Percentiles rank a stretch among this genome's conserved stretches.
phyloP scores from a whole-genome alignment of 2,329 filamentous ascomycete species.

The Aotearoamyces nothofagi region DNA sequence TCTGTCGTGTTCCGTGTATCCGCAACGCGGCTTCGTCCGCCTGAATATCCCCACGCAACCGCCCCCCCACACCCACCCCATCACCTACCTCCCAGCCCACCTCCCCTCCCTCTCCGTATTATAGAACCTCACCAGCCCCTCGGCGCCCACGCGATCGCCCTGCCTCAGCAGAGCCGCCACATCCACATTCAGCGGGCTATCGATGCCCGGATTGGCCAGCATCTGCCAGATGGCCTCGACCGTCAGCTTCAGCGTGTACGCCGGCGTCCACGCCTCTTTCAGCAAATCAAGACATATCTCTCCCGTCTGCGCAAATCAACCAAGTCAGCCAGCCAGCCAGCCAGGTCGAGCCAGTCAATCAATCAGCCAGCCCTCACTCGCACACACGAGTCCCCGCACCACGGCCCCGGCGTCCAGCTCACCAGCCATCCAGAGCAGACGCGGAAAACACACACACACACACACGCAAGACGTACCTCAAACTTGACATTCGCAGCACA shows the following conservation, averaged over 20 bases:
- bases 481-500: conserved; percentile 71
- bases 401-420: no score
- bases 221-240: conserved; percentile 60
- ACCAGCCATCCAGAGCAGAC: no score
- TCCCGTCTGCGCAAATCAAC: conserved; percentile 50
- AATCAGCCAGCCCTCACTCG: background rate
- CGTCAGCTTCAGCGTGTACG: conserved; percentile 66
- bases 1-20: no score
- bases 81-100: conserved; percentile 17
- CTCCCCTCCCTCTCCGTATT: conserved; percentile 34
- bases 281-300: conserved; percentile 92
- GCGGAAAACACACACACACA: no score
- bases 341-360: no score
- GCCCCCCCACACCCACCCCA: no score
- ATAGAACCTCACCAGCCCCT: conserved; percentile 57
- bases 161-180: conserved; percentile 53
- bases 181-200: conserved; percentile 68
- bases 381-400: background rate
- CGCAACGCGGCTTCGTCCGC: no score
- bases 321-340: no score
- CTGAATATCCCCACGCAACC: no score
- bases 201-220: conserved; percentile 50
- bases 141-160: conserved; percentile 53
- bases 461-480: conserved; percentile 17
- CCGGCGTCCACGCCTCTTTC: conserved; percentile 65